These are phyloP conservation scores for Pugionium dolabratum DNA, from an alignment of 345 rosid species.

Conservation along the genomic window DNA sequence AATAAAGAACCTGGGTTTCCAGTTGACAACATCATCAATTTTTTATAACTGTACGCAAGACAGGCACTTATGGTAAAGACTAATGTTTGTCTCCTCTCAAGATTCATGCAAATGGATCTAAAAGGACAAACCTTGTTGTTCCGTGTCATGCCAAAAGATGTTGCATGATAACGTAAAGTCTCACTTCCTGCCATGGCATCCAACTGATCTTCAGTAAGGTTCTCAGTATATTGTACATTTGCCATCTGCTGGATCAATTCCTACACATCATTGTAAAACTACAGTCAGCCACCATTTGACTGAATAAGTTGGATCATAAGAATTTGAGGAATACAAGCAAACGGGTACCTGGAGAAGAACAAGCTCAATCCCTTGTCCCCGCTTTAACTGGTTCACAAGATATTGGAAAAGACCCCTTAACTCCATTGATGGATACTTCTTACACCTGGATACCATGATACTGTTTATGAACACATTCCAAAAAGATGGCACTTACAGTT, in stretches of 20 bases:
- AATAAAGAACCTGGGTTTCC: constrained; percentile 10
- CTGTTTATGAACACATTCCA: constrained; percentile 9
- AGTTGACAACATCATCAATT: constrained; percentile 15
- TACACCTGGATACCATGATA: constrained; percentile 61
- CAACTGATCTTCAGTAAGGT: constrained; percentile 97
- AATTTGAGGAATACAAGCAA: constrained; percentile 26
- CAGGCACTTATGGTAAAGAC: constrained; percentile 17
- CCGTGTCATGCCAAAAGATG: constrained; percentile 86
- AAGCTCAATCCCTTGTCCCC: constrained; percentile 97
- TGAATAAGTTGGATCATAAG: constrained; percentile 21
- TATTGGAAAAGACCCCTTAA: constrained; percentile 97
- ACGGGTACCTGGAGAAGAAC: constrained; percentile 82
- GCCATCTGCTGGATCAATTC: constrained; percentile 99
- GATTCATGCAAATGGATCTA: neutral
- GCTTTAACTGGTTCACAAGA: constrained; percentile 92
- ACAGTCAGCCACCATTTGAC: constrained; percentile 30
- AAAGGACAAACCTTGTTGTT: constrained; percentile 80
- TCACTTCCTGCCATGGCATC: constrained; percentile 99
- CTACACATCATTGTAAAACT: constrained; percentile 49
- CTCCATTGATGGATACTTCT: constrained; percentile 99
- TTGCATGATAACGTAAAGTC: constrained; percentile 91
- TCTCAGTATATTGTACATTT: constrained; percentile 95
- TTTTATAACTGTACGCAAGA: constrained; percentile 18
- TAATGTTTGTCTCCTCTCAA: constrained; percentile 15
- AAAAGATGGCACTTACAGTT: constrained; percentile 14